These are phyloP conservation scores for Amaranthus hypochondriacus DNA, from an alignment of 148 eudicot species.

Conservation along the genomic window DNA sequence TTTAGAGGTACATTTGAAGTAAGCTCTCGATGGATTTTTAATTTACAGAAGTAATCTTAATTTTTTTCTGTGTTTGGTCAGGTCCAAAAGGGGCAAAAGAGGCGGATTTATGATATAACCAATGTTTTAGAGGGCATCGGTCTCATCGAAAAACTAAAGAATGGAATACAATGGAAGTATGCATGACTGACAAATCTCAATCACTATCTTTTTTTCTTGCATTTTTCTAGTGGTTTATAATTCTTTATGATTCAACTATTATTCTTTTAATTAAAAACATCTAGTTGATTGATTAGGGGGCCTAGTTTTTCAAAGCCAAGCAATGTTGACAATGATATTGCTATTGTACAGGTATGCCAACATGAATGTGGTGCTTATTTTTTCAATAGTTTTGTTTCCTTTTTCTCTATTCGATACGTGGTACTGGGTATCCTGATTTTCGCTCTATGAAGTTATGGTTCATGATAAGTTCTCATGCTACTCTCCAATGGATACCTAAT, in stretches of 20 bases:
- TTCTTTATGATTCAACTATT: neutral
- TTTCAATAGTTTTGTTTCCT: neutral
- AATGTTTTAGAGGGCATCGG: slow-evolving; percentile 98
- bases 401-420: neutral
- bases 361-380: neutral
- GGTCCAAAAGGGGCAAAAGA: slow-evolving; percentile 98
- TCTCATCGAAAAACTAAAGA: slow-evolving; percentile 86
- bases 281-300: slow-evolving; percentile 57
- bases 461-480: neutral
- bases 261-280: slow-evolving; percentile 1
- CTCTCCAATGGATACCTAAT: neutral
- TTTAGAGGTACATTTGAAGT: slow-evolving; percentile 54
- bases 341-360: slow-evolving; percentile 68
- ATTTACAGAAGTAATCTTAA: neutral
- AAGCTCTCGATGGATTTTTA: neutral
- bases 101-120: slow-evolving; percentile 95
- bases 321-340: slow-evolving; percentile 57
- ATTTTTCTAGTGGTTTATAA: neutral
- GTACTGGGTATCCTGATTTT: neutral
- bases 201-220: neutral
- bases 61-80: slow-evolving; percentile 29
- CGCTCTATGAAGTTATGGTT: neutral
- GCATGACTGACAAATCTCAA: slow-evolving; percentile 16
- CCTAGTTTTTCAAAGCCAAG: slow-evolving; percentile 70
- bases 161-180: slow-evolving; percentile 98